Base-by-base conservation (phyloP, 805 yeast genomes). In the Citeromyces nyonsensis region DNA sequence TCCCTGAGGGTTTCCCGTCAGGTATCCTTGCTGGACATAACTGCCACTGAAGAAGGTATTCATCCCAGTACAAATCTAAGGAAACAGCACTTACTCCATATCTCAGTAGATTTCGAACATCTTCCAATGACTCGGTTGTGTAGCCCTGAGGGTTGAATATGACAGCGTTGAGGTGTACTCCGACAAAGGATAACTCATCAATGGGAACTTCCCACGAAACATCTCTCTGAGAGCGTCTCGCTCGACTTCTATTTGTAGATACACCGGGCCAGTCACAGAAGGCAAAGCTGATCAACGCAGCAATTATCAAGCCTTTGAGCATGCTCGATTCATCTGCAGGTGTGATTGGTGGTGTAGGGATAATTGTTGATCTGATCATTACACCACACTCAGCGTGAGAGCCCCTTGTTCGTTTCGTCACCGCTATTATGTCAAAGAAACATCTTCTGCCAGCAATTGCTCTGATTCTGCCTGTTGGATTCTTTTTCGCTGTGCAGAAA, bases 31-130 rank as follows among this genome's bases (percentile, higher is more conserved):
- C 59, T 1, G 80, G 77, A 40, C 81, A 73, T 3, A 73, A 46
- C 40, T 72, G 76, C 70, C 79, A 73, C 35, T 50, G 54, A 7
- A 36, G 32, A 3, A 59, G 50, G 28, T 51, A 41, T 32, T 65
- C 68, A 42, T 67, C 69, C 60, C 70, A 66, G 46, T 73, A 74
- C 18, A 75, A 34, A 43, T 78, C 81, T 4, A 74, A 33, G 34
- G 56, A 49, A n/a, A 72, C 45, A 0, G 60, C 48, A 33, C 61
- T 64, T 1, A 63, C 51, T 0, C 80, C 80, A 2, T 49, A 48
- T 25, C 47, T 41, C 28, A 76, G 40, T 12, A 71, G 31, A 0
- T 39, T 34, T 4, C 42, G 33, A 2, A 66, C 40, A 2, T 38
- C 35, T 1, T 31, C 18, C 8, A 66, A 32, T 0, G 66, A 41